Base-by-base conservation (phyloP, 345 rosid species). In the Passiflora organensis region DNA sequence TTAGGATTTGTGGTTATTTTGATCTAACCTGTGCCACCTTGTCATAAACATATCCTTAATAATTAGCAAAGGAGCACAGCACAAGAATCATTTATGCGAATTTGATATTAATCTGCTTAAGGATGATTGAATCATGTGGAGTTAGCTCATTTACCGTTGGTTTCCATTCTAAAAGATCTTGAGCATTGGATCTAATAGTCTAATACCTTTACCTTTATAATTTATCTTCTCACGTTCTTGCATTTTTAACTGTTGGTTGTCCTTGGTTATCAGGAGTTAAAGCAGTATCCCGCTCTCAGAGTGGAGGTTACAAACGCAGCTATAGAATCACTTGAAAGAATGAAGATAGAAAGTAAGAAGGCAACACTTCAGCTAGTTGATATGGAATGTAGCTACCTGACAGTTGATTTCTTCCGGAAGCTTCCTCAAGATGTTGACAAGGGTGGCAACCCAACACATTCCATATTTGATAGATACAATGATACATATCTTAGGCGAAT, bases 341-440 rank as follows among this genome's bases (percentile, higher is more conserved):
- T 94, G 99, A 85, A 78, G 65, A 96, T 83, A 17, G 80, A 70
- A 51, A 94, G 99, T 77, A 83, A 75, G 76, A 94, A 89, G 73
- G 88, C 99, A 36, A 76, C 99, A 39, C 86, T 87, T 58, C 83
- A 85, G 73, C 79, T 94, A 50, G 99, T 94, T 6, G 97, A 94
- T 55, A 94, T 94, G 99, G 99, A 94, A 66, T 71, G 81, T 60
- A 75, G 95, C 66, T 94, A 94, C 78, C 77, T 89, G 54, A 94
- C 97, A 13, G 96, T 94, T 55, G 97, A 94, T 67, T 94, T 83
- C 78, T 94, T 94, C 76, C 79, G 99, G 69, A 94, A 83, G 73
- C 96, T 94, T 73, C 99, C 99, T 45, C 97, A 87, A 72, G 99
- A 94, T 78, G 82, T 76, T 18, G 99, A 94, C 64, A 94, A 85